phyloP scores from a whole-genome alignment of 1,284 basidiomycete species.

The Sanghuangporus weigelae region DNA sequence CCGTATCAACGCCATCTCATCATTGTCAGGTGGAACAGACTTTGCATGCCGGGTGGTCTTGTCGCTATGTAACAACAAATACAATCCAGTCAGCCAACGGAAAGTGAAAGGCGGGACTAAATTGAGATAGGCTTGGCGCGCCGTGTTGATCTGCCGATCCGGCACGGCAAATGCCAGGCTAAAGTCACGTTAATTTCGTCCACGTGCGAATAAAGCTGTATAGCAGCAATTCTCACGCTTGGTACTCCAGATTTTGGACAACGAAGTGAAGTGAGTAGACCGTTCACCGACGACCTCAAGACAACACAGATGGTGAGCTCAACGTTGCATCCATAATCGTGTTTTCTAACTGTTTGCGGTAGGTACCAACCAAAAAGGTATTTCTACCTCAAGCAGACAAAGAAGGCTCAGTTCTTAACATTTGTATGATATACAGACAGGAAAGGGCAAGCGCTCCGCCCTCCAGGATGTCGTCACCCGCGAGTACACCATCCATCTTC shows the following conservation, averaged over 20 bases:
- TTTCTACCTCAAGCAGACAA: neutral
- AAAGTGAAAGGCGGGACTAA: neutral
- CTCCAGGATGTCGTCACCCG: constrained; percentile 95
- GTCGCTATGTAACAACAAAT: neutral
- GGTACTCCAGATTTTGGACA: neutral
- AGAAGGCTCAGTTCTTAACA: neutral
- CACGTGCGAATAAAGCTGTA: constrained; percentile 1
- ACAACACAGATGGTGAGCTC: constrained; percentile 44
- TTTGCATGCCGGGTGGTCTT: neutral
- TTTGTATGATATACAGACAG: constrained; percentile 42
- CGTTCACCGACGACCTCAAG: constrained; percentile 17
- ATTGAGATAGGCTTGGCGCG: neutral
- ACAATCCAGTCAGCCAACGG: neutral
- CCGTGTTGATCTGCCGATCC: neutral
- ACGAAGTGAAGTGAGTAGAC: neutral
- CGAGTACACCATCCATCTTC: constrained; percentile 94
- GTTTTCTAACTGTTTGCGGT: neutral
- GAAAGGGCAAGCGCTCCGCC: constrained; percentile 76
- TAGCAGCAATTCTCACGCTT: constrained; percentile 1
- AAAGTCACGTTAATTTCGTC: neutral
- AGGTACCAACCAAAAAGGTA: constrained; percentile 38
- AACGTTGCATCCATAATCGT: constrained; percentile 14
- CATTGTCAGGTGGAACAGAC: neutral
- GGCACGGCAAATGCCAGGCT: neutral
- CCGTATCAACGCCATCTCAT: neutral